Conservation (phyloP, 192 early-diverging fungal genomes). For the Haplosporangium gracile region DNA sequence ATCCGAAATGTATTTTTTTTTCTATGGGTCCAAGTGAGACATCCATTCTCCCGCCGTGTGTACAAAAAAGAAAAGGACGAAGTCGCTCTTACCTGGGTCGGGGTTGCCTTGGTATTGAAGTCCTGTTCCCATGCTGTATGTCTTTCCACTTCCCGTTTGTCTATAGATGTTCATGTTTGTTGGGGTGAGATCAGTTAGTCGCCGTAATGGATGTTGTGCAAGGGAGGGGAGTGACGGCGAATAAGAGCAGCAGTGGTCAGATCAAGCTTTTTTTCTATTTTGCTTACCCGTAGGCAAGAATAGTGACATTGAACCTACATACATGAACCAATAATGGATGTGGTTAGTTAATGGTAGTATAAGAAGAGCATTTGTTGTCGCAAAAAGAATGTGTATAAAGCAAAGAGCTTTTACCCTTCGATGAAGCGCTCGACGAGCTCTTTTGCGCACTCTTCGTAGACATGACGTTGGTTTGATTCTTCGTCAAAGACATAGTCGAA, state of each 20-base stretch:
- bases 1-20: neutral
- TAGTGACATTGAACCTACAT: constrained; percentile 91
- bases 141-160: constrained; percentile 95
- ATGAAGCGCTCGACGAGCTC: constrained; percentile 76
- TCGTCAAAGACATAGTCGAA: constrained; percentile 79
- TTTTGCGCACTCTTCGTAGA: constrained; percentile 71
- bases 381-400: neutral
- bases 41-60: neutral
- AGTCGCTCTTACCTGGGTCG: constrained; percentile 38
- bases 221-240: neutral
- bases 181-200: neutral
- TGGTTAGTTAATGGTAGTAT: neutral
- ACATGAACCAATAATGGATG: neutral
- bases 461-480: constrained; percentile 63
- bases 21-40: neutral
- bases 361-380: neutral
- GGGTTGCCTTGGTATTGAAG: constrained; percentile 56
- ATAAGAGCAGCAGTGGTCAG: neutral
- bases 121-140: constrained; percentile 95
- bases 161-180: constrained; percentile 28
- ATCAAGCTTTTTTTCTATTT: neutral
- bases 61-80: neutral
- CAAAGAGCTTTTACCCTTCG: constrained; percentile 67
- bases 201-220: neutral
- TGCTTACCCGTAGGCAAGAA: constrained; percentile 87